Evolutionary conservation across 2,329 filamentous ascomycete genomes (phyloP), one percentile per base, ranked within the genome.

Genomic region (Fusarium subtropicale): DNA sequence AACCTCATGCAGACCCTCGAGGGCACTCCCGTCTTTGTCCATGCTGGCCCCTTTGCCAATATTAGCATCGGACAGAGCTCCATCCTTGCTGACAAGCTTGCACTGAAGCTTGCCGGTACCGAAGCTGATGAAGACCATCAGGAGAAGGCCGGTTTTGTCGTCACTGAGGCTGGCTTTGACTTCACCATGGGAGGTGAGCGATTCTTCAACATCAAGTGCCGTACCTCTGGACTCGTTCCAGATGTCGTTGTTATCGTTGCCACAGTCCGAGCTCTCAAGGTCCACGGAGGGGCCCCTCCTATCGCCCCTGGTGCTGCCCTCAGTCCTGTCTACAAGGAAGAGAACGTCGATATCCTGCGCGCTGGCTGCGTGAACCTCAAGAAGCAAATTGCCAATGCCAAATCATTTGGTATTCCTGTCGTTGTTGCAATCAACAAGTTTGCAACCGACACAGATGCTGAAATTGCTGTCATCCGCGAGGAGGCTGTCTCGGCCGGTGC

Each of bases 121-220:
- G 96, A 99, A 81, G 87, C 90, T 8, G 95, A 97, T 71, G 96
- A 98, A 83, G 88, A 97, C 74, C 88, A 94, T 76, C 85, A 89
- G 52, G 84, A 90, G 73, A 95, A 96, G 85, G 88, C 92, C 31
- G 96, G 96, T 12, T 98, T 96, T 75, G 95, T 97, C 24, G 90
- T 99, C 38, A 99, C 96, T 3, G 96, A 99, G 81, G 95, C 96
- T 55, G 96, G 96, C 12, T 99, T 99, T 80, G 96, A 99, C 81
- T 99, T 99, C 83, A 98, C 96, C 75, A 99, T 99, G 96, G 96
- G 96, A 70, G 96, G 96, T 68, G 96, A 99, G 86, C 92, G 96
- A 54, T 99, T 99, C 87, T 98, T 99, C 89, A 98, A 99, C 85
- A 98, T 99, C 86, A 99, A 99, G 87, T 98, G 96, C 84, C 92